Conservation (phyloP, 2,329 filamentous ascomycete genomes). For the Penicillium oxalicum region DNA sequence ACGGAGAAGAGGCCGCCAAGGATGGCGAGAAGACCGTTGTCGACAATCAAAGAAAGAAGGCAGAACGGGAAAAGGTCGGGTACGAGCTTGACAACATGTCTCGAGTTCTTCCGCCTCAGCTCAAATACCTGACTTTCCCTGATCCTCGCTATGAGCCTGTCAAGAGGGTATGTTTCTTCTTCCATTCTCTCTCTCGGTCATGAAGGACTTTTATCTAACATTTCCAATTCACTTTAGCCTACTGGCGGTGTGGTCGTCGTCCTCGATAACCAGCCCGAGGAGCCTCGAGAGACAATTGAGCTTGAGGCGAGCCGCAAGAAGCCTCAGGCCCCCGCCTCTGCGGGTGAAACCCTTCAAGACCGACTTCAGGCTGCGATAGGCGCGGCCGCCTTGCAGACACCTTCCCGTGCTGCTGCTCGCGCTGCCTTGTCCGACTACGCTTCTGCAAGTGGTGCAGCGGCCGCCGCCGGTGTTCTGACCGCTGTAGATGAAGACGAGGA, state of each 20-base stretch:
- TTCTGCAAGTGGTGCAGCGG: conserved; percentile 52
- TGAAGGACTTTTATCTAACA: conserved; percentile 36
- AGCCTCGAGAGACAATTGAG: conserved; percentile 76
- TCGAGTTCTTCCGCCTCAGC: conserved; percentile 80
- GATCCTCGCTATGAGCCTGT: conserved; percentile 88
- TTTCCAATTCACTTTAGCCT: conserved; percentile 49
- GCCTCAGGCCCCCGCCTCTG: conserved; percentile 38
- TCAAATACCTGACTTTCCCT: conserved; percentile 93
- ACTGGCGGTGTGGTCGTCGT: conserved; percentile 93
- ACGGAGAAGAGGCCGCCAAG: conserved; percentile 50
- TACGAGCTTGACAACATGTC: conserved; percentile 98
- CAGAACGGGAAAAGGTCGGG: conserved; percentile 91
- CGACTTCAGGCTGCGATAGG: conserved; percentile 38
- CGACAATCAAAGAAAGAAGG: conserved; percentile 73
- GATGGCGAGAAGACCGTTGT: conserved; percentile 55
- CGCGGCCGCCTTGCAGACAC: conserved; percentile 28
- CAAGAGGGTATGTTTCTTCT: conserved; percentile 61
- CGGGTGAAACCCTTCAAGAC: conserved; percentile 39
- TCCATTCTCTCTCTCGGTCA: neutral
- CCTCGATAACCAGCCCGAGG: conserved; percentile 71
- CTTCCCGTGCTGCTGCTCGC: conserved; percentile 25
- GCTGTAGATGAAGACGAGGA: conserved; percentile 69
- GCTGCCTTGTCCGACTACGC: conserved; percentile 19
- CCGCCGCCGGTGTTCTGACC: conserved; percentile 73
- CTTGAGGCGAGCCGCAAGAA: conserved; percentile 77